A percentile compares a stretch with the other conserved stretches of the same genome.
Evolutionary conservation across 306 rosid genomes (phyloP).

Genomic region (Acacia confusa): DNA sequence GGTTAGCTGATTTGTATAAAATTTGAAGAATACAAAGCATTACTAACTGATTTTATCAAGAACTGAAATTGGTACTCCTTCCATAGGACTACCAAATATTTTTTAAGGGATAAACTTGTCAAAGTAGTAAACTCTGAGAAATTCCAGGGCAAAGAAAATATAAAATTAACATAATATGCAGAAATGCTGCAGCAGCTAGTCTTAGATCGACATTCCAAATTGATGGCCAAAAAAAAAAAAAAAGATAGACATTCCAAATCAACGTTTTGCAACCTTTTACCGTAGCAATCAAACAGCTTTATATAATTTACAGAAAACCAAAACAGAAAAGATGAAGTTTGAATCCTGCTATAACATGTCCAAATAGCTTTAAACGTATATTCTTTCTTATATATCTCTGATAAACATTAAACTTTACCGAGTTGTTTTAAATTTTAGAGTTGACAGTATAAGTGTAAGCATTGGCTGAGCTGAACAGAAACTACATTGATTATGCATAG

Average conservation of each 20-base stretch:
- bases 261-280: not conserved
- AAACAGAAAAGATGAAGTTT: not conserved
- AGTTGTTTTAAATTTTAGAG: not conserved
- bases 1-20: not conserved
- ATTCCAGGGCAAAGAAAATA: not conserved
- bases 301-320: not conserved
- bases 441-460: not conserved
- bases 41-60: not conserved
- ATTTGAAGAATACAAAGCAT: not conserved
- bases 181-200: not conserved
- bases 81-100: not conserved
- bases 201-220: too few relatives aligned
- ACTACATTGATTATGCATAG: not conserved
- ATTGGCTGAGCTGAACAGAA: not conserved
- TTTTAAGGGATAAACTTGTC: not conserved
- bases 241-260: too few relatives aligned
- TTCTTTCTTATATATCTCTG: not conserved
- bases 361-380: not conserved
- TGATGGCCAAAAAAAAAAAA: not conserved
- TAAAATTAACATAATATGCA: not conserved
- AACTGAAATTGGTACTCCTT: not conserved
- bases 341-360: not conserved
- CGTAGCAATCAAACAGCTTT: not conserved
- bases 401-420: not conserved
- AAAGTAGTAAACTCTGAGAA: not conserved